Evolutionary conservation across 148 eudicot genomes (phyloP).

Genomic region (Vaccinium myrtillus): DNA sequence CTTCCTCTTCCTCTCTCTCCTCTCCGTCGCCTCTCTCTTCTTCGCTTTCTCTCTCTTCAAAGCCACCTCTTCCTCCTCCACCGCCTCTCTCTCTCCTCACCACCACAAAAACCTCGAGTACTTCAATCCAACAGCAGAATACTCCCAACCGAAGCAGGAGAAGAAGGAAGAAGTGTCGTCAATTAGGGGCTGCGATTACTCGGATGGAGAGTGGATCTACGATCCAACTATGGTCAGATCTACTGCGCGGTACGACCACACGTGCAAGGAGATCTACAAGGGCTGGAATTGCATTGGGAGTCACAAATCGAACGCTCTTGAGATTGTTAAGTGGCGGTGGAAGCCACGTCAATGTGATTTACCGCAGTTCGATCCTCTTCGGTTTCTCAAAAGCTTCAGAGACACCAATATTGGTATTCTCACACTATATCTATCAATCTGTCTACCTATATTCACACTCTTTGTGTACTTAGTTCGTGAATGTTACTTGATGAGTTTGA

Average conservation of each 20-base stretch:
- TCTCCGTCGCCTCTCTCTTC: constrained; percentile 50
- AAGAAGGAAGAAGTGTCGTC: too few species aligned
- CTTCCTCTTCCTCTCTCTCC: constrained; percentile 37
- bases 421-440: neutral
- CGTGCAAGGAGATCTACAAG: constrained; percentile 85
- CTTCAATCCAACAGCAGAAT: neutral
- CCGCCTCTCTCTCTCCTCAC: constrained; percentile 5
- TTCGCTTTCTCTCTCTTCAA: constrained; percentile 53
- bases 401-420: constrained; percentile 68
- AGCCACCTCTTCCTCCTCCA: constrained; percentile 27
- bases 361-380: constrained; percentile 55
- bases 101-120: neutral
- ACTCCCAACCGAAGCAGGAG: neutral
- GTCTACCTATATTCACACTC: too few species aligned
- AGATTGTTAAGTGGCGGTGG: constrained; percentile 77
- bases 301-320: constrained; percentile 59
- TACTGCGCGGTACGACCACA: constrained; percentile 68
- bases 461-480: neutral
- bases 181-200: constrained; percentile 43
- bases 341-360: constrained; percentile 66
- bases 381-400: constrained; percentile 49
- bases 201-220: constrained; percentile 71
- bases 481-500: neutral
- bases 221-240: constrained; percentile 49
- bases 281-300: constrained; percentile 87